phyloP scores from a whole-genome alignment of 345 rosid species.

The Psidium friedrichsthalianum region DNA sequence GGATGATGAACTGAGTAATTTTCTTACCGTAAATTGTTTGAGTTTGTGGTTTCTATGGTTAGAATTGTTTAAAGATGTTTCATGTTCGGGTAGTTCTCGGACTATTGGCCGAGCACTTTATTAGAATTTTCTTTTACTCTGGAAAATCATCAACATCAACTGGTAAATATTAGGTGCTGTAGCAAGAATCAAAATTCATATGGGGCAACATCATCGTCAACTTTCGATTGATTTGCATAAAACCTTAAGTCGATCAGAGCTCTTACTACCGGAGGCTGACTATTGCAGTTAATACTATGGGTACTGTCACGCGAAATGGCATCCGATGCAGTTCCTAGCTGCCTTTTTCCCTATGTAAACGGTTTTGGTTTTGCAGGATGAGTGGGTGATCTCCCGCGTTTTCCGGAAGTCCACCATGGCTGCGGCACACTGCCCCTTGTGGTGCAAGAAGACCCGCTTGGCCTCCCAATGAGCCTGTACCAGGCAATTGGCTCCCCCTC shows the following conservation, averaged over 20 bases:
- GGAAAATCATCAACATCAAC: neutral
- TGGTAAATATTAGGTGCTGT: neutral
- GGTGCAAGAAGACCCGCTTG: conserved; percentile 31
- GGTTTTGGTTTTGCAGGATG: conserved; percentile 39
- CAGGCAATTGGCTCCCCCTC: conserved; percentile 57
- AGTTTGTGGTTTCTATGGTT: neutral
- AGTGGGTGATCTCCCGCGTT: conserved; percentile 91
- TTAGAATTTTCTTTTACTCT: neutral
- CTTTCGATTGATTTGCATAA: neutral
- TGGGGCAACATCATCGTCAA: neutral
- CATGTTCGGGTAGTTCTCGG: neutral
- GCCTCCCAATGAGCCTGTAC: conserved; percentile 10
- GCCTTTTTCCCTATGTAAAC: neutral
- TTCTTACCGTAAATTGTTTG: neutral
- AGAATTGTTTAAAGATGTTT: neutral
- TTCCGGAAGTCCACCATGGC: conserved; percentile 49
- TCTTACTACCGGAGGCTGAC: neutral
- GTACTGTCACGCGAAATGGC: neutral
- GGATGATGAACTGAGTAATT: neutral
- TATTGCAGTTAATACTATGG: neutral
- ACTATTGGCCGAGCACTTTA: neutral
- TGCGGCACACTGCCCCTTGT: conserved; percentile 6
- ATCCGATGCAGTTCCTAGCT: neutral
- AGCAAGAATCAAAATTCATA: neutral
- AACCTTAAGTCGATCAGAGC: neutral